phyloP scores from a whole-genome alignment of 192 early-diverging fungal genomes.

The Coemansia sp. region DNA sequence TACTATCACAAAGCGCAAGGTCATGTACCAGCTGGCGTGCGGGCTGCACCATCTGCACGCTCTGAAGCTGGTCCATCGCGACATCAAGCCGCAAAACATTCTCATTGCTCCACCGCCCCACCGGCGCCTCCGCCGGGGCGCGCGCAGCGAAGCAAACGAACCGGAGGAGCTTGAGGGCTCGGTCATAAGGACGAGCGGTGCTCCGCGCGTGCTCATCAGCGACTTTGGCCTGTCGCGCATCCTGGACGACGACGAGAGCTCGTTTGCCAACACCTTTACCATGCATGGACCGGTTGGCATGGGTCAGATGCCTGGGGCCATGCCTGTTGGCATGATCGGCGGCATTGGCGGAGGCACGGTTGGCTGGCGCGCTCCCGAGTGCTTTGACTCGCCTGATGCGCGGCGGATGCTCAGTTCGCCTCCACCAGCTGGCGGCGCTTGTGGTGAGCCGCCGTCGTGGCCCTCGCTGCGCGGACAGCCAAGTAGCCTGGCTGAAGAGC shows the following conservation, averaged over 20 bases:
- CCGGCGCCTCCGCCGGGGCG: slow-evolving; percentile 20
- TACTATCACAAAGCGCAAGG: slow-evolving; percentile 56
- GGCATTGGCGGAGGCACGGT: slow-evolving; percentile 75
- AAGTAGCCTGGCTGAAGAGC: slow-evolving; percentile 17
- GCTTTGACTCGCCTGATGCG: slow-evolving; percentile 54
- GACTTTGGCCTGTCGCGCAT: slow-evolving; percentile 97
- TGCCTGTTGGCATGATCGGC: slow-evolving; percentile 44
- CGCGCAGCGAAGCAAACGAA: not conserved
- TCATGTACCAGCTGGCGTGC: slow-evolving; percentile 78
- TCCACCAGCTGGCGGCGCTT: not conserved
- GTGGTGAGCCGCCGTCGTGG: slow-evolving; percentile 21
- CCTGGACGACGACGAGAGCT: slow-evolving; percentile 88
- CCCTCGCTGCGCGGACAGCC: slow-evolving; percentile 13
- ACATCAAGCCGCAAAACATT: slow-evolving; percentile 97
- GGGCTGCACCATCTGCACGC: slow-evolving; percentile 88
- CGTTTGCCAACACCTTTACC: slow-evolving; percentile 87
- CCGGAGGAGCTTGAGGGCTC: slow-evolving; percentile 13
- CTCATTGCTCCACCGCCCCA: slow-evolving; percentile 68
- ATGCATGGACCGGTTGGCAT: slow-evolving; percentile 46
- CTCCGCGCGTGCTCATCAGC: slow-evolving; percentile 79
- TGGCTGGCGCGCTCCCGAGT: slow-evolving; percentile 97
- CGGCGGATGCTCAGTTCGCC: slow-evolving; percentile 7
- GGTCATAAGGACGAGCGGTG: slow-evolving; percentile 28
- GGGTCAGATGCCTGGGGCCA: slow-evolving; percentile 14
- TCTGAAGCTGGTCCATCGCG: slow-evolving; percentile 95